phyloP scores from a whole-genome alignment of 2,329 filamentous ascomycete genomes.

The Xylariaceae sp. region DNA sequence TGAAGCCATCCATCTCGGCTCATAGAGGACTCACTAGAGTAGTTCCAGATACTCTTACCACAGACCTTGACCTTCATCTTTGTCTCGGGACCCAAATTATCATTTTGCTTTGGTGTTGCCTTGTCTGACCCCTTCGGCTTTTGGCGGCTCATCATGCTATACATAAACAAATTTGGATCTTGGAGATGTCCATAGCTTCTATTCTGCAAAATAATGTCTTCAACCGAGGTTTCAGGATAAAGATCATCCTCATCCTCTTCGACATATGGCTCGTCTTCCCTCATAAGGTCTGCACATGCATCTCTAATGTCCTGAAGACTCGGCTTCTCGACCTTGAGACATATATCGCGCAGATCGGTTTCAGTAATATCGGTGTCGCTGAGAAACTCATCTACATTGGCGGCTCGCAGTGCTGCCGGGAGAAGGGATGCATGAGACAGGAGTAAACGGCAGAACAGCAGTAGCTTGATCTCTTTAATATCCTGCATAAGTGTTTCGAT shows the following conservation, averaged over 20 bases:
- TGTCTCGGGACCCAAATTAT: neutral
- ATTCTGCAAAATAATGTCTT: constrained; percentile 28
- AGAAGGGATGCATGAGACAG: constrained; percentile 44
- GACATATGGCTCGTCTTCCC: constrained; percentile 33
- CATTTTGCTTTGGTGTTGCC: neutral
- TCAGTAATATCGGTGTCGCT: constrained; percentile 39
- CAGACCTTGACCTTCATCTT: constrained; percentile 45
- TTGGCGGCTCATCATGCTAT: constrained; percentile 35
- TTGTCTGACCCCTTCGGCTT: constrained; percentile 30
- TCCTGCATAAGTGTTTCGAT: constrained; percentile 41
- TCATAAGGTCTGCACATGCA: constrained; percentile 46
- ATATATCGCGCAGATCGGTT: constrained; percentile 44
- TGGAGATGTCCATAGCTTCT: constrained; percentile 11
- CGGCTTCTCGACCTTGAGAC: constrained; percentile 45
- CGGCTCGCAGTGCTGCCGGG: constrained; percentile 41
- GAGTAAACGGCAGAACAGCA: constrained; percentile 46
- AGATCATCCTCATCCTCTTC: constrained; percentile 35
- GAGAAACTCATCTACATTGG: constrained; percentile 44
- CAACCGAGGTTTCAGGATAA: constrained; percentile 25
- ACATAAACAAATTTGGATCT: constrained; percentile 20
- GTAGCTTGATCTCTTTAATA: constrained; percentile 46
- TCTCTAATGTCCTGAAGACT: constrained; percentile 47
- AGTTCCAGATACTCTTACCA: constrained; percentile 48
- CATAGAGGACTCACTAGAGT: constrained; percentile 45
- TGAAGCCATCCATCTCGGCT: constrained; percentile 47